Conservation (phyloP, 352 stramenopile species). For the Globisporangium nagaii region DNA sequence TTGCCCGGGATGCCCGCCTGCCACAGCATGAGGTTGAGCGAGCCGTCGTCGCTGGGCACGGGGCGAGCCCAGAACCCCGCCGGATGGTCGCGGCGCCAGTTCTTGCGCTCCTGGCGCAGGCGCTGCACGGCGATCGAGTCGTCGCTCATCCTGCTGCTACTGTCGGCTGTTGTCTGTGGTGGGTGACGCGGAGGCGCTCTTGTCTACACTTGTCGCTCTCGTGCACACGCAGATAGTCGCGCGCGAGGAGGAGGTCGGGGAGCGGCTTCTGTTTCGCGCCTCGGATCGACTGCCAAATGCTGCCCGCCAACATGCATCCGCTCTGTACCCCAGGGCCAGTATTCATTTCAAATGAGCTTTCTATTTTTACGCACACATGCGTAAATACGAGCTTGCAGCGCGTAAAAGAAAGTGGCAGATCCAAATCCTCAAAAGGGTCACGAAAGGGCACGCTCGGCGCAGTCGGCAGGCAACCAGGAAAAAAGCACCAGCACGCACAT, state of each 20-base stretch:
- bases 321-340: not conserved
- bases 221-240: not conserved
- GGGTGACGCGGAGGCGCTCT: not conserved
- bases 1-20: conserved; percentile 96
- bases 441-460: conserved; percentile 5
- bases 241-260: not conserved
- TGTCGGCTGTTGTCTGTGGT: not conserved
- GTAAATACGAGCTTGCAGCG: conserved; percentile 13
- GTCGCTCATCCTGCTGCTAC: conserved; percentile 44
- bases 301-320: not conserved
- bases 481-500: not conserved
- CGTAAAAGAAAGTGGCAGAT: conserved; percentile 2
- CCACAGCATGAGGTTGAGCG: conserved; percentile 97
- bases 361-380: not conserved
- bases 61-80: conserved; percentile 97
- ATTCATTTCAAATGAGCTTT: not conserved
- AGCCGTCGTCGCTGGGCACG: conserved; percentile 89
- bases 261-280: conserved; percentile 3
- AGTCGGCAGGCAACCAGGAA: not conserved
- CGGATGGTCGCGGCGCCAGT: conserved; percentile 93
- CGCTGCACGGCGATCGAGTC: conserved; percentile 88
- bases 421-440: not conserved
- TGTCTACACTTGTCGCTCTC: not conserved
- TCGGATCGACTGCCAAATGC: not conserved
- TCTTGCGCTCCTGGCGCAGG: conserved; percentile 92